Evolutionary conservation across 2,329 filamentous ascomycete species (phyloP), one percentile per base, ranked within the genome.

Genomic region (Mycosphaerella sp.): DNA sequence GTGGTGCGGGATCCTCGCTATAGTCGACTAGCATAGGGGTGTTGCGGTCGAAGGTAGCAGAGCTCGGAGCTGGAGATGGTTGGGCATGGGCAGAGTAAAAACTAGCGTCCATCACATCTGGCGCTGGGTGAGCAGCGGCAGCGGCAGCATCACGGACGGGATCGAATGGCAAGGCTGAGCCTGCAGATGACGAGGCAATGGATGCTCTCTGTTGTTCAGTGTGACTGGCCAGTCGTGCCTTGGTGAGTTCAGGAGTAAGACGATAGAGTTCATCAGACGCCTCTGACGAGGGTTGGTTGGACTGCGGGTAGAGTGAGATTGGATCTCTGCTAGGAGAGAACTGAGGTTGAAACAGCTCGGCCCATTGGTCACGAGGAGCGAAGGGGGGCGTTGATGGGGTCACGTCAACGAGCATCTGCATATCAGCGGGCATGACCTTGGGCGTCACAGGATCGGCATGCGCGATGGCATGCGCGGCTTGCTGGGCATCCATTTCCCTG

Each of bases 171-270:
- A 57, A 41, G 40, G 40, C 46, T 13, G 52, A 53, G 18, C 34
- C 49, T 28, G 37, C 44, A 6, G 28, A 47, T 21, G 50, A 36
- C 13, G 39, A 44, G 30, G 50, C 41, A 13, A 28, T 17, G 9
- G 36, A 28, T 16, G 37, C 7, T 21, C 32, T 32, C 41, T 56
- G 55, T 39, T 59, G 56, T 6, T 57, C 58, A 14, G 61, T 53
- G 34, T 56, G 52, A 7, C 54, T 55, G 10, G 64, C 64, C 14
- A 66, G 62, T 18, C 61, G 56, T 27, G 64, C 65, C 25, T 60
- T 60, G 14, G 65, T 67, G 10, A 66, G 58, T 37, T 65, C 52
- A 4, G 66, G 66, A 9, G 66, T 68, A 12, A 66, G 52, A 13
- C 61, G 55, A 49, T 68, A 68, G 7, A 68, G 59, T 32, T 68